A percentile compares a stretch with the other conserved stretches of the same genome.
Evolutionary conservation across 2,329 filamentous ascomycete species (phyloP).

Genomic region (Ceratocystiopsis minuta): DNA sequence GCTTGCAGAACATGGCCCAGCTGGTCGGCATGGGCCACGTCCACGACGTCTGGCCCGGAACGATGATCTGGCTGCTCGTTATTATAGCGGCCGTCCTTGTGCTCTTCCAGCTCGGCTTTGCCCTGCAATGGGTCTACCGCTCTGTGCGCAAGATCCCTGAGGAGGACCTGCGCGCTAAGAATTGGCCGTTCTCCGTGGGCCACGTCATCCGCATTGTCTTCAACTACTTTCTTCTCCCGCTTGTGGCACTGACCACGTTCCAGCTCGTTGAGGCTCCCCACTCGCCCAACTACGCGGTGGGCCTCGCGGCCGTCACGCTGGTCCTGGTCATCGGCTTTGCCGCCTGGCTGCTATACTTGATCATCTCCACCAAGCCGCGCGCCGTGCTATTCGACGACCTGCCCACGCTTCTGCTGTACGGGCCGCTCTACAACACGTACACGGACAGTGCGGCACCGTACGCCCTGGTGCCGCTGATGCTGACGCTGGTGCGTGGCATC

Average conservation of each 20-base stretch:
- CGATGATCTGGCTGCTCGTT: constrained; percentile 77
- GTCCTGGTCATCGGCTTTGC: constrained; percentile 55
- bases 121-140: constrained; percentile 58
- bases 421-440: constrained; percentile 93
- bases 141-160: constrained; percentile 53
- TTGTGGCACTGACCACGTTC: constrained; percentile 75
- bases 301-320: constrained; percentile 57
- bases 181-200: constrained; percentile 68
- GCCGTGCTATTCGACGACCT: constrained; percentile 87
- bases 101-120: constrained; percentile 60
- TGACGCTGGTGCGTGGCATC: constrained; percentile 74
- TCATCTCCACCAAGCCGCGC: constrained; percentile 63
- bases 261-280: constrained; percentile 61
- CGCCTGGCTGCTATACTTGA: constrained; percentile 62
- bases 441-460: constrained; percentile 85
- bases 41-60: constrained; percentile 79
- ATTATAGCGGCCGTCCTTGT: constrained; percentile 51
- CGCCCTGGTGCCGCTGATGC: constrained; percentile 66
- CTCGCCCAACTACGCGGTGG: constrained; percentile 55
- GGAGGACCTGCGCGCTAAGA: constrained; percentile 80
- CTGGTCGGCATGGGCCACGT: constrained; percentile 61
- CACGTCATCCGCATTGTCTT: constrained; percentile 73
- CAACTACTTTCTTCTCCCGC: constrained; percentile 79
- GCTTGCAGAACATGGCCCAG: constrained; percentile 62
- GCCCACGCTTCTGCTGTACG: constrained; percentile 73